Conservation (phyloP, 305 asterid genomes). For the Solanum aculeatissimum region DNA sequence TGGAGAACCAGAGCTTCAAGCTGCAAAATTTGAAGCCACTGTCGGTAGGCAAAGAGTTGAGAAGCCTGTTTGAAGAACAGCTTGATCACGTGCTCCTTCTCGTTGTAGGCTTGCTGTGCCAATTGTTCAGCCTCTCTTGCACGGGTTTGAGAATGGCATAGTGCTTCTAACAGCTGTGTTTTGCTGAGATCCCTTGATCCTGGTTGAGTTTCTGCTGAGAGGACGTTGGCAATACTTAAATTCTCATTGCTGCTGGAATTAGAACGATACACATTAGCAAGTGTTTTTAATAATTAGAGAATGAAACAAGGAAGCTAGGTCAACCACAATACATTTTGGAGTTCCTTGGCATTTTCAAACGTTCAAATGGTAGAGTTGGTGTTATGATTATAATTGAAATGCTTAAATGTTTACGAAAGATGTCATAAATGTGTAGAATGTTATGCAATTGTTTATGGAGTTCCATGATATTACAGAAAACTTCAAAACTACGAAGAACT, state of each 20-base stretch:
- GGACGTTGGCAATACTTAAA: conserved; percentile 11
- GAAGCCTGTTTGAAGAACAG: conserved; percentile 56
- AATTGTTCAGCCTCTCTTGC: conserved; percentile 63
- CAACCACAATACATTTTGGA: background rate
- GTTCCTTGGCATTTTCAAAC: background rate
- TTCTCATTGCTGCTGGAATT: conserved; percentile 13
- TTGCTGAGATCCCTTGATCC: conserved; percentile 23
- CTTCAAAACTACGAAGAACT: background rate
- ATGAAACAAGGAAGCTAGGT: background rate
- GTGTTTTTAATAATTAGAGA: background rate
- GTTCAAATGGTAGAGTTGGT: background rate
- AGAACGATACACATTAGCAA: background rate
- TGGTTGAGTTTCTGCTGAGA: conserved; percentile 10
- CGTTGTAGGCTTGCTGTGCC: conserved; percentile 56
- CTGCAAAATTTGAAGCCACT: conserved; percentile 56
- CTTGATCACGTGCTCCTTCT: conserved; percentile 40
- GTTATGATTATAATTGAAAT: background rate
- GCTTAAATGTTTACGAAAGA: background rate
- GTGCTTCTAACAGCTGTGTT: conserved; percentile 44
- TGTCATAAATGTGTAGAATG: background rate
- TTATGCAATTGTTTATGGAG: background rate
- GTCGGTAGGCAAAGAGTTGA: conserved; percentile 56
- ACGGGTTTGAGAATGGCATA: conserved; percentile 68
- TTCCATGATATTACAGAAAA: background rate
- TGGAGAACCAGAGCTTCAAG: conserved; percentile 50